Evolutionary conservation across 371 early-diverging fungal genomes (phyloP).

Genomic region (Mortierella sp.): DNA sequence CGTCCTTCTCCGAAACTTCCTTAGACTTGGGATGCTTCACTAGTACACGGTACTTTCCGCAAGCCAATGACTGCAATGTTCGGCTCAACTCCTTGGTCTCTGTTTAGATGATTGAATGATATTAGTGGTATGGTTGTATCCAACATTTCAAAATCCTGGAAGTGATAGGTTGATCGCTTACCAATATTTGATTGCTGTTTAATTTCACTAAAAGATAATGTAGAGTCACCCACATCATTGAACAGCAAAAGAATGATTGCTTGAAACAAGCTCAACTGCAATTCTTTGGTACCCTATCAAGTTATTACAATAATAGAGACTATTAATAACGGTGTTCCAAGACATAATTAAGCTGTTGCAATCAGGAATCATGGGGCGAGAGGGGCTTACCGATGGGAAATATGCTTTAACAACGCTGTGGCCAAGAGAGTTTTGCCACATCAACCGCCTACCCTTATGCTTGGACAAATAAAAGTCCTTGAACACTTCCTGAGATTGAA

Average conservation of each 20-base stretch:
- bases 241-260: slow-evolving; percentile 82
- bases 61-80: slow-evolving; percentile 87
- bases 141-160: too few relatives aligned
- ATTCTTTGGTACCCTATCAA: slow-evolving; percentile 74
- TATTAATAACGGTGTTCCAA: neutral
- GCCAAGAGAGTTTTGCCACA: slow-evolving; percentile 89
- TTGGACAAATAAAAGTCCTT: slow-evolving; percentile 79
- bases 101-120: slow-evolving; percentile 16
- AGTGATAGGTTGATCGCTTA: slow-evolving; percentile 20
- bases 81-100: slow-evolving; percentile 83
- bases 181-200: slow-evolving; percentile 69
- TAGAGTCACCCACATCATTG: slow-evolving; percentile 65
- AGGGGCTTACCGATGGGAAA: slow-evolving; percentile 63
- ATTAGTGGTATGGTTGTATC: too few relatives aligned
- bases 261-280: slow-evolving; percentile 81
- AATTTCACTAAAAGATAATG: slow-evolving; percentile 76
- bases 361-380: neutral
- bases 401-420: slow-evolving; percentile 77
- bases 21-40: slow-evolving; percentile 69
- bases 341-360: neutral
- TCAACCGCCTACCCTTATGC: slow-evolving; percentile 83
- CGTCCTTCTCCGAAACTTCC: slow-evolving; percentile 69
- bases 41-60: slow-evolving; percentile 83
- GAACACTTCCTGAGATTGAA: slow-evolving; percentile 73
- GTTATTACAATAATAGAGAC: neutral